These are phyloP conservation scores for Backusella psychrophila DNA, from an alignment of 192 early-diverging fungal genomes.

Conservation along the genomic window DNA sequence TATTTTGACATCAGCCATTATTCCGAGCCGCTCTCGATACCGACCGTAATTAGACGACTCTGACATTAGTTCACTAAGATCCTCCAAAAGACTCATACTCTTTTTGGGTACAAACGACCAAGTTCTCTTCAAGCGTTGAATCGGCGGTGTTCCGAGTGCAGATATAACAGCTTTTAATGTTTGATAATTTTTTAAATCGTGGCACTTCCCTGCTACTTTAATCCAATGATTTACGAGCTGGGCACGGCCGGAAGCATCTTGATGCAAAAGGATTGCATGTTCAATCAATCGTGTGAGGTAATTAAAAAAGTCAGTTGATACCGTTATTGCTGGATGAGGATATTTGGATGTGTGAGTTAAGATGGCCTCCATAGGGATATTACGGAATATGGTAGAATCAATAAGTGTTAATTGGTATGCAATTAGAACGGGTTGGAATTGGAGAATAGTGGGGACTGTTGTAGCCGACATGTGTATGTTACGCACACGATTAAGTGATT, in stretches of 20 bases:
- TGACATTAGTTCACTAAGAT: conserved; percentile 54
- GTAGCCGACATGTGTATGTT: conserved; percentile 45
- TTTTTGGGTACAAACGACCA: conserved; percentile 67
- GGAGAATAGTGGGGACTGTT: conserved; percentile 47
- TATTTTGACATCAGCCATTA: not conserved
- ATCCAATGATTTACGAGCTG: conserved; percentile 63
- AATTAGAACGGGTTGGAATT: conserved; percentile 57
- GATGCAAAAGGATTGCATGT: conserved; percentile 57
- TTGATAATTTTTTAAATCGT: conserved; percentile 62
- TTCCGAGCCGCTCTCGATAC: conserved; percentile 50
- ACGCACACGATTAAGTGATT: conserved; percentile 39
- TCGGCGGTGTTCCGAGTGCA: conserved; percentile 64
- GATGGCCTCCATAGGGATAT: conserved; percentile 55
- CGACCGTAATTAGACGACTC: conserved; percentile 67
- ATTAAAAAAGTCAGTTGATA: conserved; percentile 72
- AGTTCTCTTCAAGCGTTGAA: conserved; percentile 64
- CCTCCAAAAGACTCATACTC: conserved; percentile 48
- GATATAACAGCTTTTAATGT: conserved; percentile 63
- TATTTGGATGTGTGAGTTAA: conserved; percentile 56
- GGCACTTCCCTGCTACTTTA: conserved; percentile 56
- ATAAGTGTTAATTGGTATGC: conserved; percentile 65
- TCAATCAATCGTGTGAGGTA: conserved; percentile 70
- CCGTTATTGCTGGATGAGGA: conserved; percentile 55
- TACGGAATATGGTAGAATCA: conserved; percentile 67
- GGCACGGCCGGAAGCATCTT: conserved; percentile 52